phyloP scores from a whole-genome alignment of 2,329 filamentous ascomycete genomes.

The Cercospora berteroae region DNA sequence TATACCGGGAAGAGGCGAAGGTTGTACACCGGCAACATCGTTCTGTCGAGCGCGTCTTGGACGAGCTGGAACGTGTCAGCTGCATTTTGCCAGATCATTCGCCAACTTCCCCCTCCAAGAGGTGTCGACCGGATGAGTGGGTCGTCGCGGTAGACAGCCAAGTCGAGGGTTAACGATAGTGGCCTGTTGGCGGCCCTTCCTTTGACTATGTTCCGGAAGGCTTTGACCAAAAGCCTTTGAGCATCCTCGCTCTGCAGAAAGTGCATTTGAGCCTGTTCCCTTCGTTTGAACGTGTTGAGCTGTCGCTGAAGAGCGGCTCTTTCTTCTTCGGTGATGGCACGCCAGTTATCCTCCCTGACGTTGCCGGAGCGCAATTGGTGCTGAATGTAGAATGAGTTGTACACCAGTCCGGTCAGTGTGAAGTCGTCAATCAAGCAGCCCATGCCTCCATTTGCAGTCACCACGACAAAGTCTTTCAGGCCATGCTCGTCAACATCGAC shows the following conservation, averaged over 20 bases:
- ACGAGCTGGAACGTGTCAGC: constrained; percentile 10
- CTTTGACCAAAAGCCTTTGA: constrained; percentile 2
- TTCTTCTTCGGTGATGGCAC: background rate
- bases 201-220: constrained; percentile 5
- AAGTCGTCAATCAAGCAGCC: constrained; percentile 11
- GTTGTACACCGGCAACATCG: background rate
- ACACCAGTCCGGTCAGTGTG: background rate
- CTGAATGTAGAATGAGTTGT: constrained; percentile 2
- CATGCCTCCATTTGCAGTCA: constrained; percentile 3
- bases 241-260: constrained; percentile 9
- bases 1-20: constrained; percentile 2
- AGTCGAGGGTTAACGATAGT: background rate
- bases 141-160: constrained; percentile 1
- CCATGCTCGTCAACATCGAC: constrained; percentile 7
- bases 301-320: background rate
- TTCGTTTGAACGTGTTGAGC: constrained; percentile 4
- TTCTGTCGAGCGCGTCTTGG: constrained; percentile 3
- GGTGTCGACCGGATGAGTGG: constrained; percentile 25
- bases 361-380: background rate
- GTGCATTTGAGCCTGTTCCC: constrained; percentile 2
- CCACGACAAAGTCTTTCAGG: constrained; percentile 7
- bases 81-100: constrained; percentile 10
- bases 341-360: background rate
- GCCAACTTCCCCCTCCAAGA: constrained; percentile 53
- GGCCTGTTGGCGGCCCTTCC: background rate